Evolutionary conservation across 257 asterid species (phyloP), one percentile per base, ranked within the genome.

Genomic region (Petunia axillaris): DNA sequence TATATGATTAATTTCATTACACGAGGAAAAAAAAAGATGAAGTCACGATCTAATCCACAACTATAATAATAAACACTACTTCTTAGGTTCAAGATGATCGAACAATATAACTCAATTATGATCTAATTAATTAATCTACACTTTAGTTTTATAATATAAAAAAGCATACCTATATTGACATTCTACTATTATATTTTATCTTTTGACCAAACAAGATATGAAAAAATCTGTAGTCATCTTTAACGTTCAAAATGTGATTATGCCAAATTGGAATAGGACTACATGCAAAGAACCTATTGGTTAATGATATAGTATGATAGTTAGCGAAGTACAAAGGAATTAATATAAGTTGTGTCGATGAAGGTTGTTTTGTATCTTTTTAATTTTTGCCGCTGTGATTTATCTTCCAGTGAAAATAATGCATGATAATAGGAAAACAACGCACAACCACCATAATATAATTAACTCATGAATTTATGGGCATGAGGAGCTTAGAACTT

Each of bases 241-340:
- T 2, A 71, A 71, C 37, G 13, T 71, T 71, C 1, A 46, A 71
- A 48, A 48, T 71, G 77, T 71, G 62, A 71, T 35, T 71, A 71
- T 35, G 44, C 6, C 13, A 71, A 35, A 71, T 25, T 71, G 14
- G 77, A 48, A 41, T 13, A 77, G 2, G 71, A 58, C 4, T 77
- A 59, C 71, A 77, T 77, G 15, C 66, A 77, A 77, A 57, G 58
- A 35, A 77, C 80, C 70, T n/a, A 77, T 57, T 55, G 14, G 5
- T 2, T 53, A 76, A 13, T 2, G 1, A 1, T 48, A 4, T 1
- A 40, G 43, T 11, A 37, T 13, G 35, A 53, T 0, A 37, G 7
- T 37, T 54, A 1, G 40, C 15, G 8, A 8, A 54, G 40, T 38
- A 54, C 25, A 10, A 15, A 76, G 5, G 4, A 39, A 55, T 15